Percentiles rank a stretch among this genome's conserved stretches.
Conservation (phyloP, 768 basidiomycete genomes). For the Thelephora aurantiotincta region DNA sequence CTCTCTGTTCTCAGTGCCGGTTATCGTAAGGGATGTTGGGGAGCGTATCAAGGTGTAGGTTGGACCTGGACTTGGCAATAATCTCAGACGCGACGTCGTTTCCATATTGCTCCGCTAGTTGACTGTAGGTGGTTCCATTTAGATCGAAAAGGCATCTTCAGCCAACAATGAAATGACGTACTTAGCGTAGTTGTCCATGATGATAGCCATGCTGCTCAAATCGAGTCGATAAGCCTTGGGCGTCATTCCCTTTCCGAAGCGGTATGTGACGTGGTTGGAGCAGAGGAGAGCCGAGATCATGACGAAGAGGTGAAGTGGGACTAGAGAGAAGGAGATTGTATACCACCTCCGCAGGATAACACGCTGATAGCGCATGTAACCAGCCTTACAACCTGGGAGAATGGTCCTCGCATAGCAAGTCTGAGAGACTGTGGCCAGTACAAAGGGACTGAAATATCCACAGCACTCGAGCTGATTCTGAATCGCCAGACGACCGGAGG, state of each 20-base stretch:
- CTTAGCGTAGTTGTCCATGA: conserved; percentile 79
- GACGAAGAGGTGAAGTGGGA: conserved; percentile 50
- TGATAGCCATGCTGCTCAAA: conserved; percentile 61
- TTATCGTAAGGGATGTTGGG: conserved; percentile 16
- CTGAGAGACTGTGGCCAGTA: conserved; percentile 63
- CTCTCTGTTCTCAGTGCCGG: too few relatives aligned
- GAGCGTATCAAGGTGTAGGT: conserved; percentile 25
- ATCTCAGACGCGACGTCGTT: conserved; percentile 46
- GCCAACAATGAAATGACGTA: conserved; percentile 19
- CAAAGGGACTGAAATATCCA: conserved; percentile 68
- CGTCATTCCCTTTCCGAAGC: conserved; percentile 83
- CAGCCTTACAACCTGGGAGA: conserved; percentile 61
- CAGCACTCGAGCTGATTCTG: conserved; percentile 71
- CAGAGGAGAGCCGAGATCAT: conserved; percentile 56
- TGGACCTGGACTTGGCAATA: conserved; percentile 40
- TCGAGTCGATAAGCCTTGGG: conserved; percentile 71
- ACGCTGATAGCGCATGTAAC: conserved; percentile 45
- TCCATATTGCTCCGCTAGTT: conserved; percentile 65
- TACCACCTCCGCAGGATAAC: conserved; percentile 49
- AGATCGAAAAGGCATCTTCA: not conserved
- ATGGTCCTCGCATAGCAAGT: conserved; percentile 62
- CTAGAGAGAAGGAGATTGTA: conserved; percentile 45
- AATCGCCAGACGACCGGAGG: conserved; percentile 45
- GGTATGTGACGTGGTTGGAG: conserved; percentile 74
- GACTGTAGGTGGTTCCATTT: conserved; percentile 23